Evolutionary conservation across 2,329 filamentous ascomycete genomes (phyloP).

Genomic region (Sporothrix pallida): DNA sequence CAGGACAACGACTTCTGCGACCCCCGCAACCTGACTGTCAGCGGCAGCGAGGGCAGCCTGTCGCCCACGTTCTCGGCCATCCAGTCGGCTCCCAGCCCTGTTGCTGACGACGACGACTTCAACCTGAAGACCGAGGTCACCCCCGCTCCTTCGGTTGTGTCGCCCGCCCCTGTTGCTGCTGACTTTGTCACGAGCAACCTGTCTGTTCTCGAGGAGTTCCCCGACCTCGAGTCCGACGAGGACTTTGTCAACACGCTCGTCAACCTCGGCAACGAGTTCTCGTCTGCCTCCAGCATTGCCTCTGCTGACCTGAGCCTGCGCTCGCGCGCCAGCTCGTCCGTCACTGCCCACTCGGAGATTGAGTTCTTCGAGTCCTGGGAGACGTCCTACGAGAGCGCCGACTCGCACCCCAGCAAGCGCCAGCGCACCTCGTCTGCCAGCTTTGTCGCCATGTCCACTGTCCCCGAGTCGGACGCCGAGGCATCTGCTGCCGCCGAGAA

Average conservation of each 20-base stretch:
- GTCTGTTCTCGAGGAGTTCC: constrained; percentile 81
- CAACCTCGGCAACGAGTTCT: constrained; percentile 62
- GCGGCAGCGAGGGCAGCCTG: constrained; percentile 56
- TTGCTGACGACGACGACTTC: constrained; percentile 61
- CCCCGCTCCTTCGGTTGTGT: constrained; percentile 26
- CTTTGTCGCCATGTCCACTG: constrained; percentile 51
- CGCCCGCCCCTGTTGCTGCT: constrained; percentile 53
- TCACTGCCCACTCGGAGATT: constrained; percentile 75
- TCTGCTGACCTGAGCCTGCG: constrained; percentile 54
- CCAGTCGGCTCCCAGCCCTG: constrained; percentile 62
- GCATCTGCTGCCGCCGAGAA: constrained; percentile 38
- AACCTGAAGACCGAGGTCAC: constrained; percentile 55
- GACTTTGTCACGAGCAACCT: constrained; percentile 66
- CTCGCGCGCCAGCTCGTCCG: constrained; percentile 70
- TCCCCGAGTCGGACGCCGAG: constrained; percentile 34
- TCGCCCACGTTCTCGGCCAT: constrained; percentile 69
- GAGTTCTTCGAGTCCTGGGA: constrained; percentile 76
- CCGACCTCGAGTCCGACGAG: constrained; percentile 89
- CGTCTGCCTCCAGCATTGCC: constrained; percentile 50
- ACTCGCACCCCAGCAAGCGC: constrained; percentile 66
- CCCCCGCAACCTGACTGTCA: constrained; percentile 84
- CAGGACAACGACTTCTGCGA: constrained; percentile 86
- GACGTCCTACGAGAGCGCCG: constrained; percentile 59
- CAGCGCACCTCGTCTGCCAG: constrained; percentile 52
- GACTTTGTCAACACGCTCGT: constrained; percentile 79